A percentile compares a stretch with the other conserved stretches of the same genome.
These are phyloP conservation scores for Hymenoscyphus fructigenus DNA, from an alignment of 2,329 filamentous ascomycete genomes.

Conservation along the genomic window DNA sequence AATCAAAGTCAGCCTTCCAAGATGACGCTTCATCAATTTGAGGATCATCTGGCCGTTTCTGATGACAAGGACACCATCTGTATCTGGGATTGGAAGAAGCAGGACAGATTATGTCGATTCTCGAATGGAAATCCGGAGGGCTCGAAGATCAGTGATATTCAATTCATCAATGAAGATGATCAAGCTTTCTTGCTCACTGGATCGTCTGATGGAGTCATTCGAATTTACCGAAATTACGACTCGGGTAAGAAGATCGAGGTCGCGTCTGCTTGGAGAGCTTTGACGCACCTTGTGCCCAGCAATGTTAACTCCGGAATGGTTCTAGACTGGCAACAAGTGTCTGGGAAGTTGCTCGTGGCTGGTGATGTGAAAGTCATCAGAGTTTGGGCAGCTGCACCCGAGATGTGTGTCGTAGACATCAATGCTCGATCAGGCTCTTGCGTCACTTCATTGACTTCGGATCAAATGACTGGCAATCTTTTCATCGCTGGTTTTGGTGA, in stretches of 20 bases:
- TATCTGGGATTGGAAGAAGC: conserved; percentile 90
- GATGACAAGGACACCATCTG: conserved; percentile 89
- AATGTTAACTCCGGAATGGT: conserved; percentile 94
- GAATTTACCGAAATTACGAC: conserved; percentile 92
- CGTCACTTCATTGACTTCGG: conserved; percentile 92
- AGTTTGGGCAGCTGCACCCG: conserved; percentile 92
- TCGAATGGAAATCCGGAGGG: conserved; percentile 91
- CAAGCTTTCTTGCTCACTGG: conserved; percentile 93
- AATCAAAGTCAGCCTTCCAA: conserved; percentile 87
- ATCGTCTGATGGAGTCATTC: conserved; percentile 90
- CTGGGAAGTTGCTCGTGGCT: conserved; percentile 89
- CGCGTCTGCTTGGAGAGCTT: conserved; percentile 84
- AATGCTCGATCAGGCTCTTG: conserved; percentile 92
- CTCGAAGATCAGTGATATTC: conserved; percentile 89
- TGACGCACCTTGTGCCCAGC: conserved; percentile 91
- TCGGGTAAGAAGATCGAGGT: conserved; percentile 73
- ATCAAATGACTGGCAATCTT: conserved; percentile 95
- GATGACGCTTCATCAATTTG: conserved; percentile 97
- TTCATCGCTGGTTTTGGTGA: conserved; percentile 97
- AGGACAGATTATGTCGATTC: conserved; percentile 75
- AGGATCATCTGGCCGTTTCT: conserved; percentile 89
- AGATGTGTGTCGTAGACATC: conserved; percentile 91
- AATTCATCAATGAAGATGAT: conserved; percentile 98
- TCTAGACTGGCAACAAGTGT: conserved; percentile 99
- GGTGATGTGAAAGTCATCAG: conserved; percentile 94